These are phyloP conservation scores for Cryptosporidium felis DNA, from an alignment of 169 alveolate species.

Conservation along the genomic window DNA sequence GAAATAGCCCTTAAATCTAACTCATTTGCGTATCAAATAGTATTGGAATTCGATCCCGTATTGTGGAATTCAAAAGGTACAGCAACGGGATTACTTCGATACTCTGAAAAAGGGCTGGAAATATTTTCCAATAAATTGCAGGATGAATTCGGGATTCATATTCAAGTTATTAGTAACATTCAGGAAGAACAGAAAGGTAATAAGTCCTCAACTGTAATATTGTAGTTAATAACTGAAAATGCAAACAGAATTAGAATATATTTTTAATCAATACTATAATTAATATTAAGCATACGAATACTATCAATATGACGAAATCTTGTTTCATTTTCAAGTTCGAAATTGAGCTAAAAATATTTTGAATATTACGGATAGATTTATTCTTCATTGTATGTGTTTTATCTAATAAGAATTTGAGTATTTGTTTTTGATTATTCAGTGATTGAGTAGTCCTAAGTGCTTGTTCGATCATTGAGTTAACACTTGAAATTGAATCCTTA, in stretches of 20 bases:
- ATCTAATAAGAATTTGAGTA: neutral
- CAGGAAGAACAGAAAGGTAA: constrained; percentile 5
- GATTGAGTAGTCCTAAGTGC: constrained; percentile 27
- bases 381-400: constrained; percentile 18
- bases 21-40: constrained; percentile 31
- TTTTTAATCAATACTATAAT: neutral
- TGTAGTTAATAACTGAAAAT: too few species aligned
- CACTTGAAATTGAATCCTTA: constrained; percentile 13
- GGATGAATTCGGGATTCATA: neutral
- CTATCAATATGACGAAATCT: neutral
- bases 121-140: neutral
- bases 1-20: neutral
- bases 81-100: constrained; percentile 47
- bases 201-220: too few species aligned
- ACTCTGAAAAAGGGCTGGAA: neutral
- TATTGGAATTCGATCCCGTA: constrained; percentile 43
- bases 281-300: neutral
- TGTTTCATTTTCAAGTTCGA: constrained; percentile 15
- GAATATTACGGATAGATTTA: constrained; percentile 25
- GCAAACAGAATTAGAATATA: too few species aligned
- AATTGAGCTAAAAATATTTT: neutral
- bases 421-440: neutral
- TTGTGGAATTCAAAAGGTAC: constrained; percentile 23
- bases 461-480: constrained; percentile 30
- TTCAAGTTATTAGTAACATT: constrained; percentile 6